Evolutionary conservation across 495 filamentous ascomycete genomes (phyloP).

Genomic region (Neurospora sp.): DNA sequence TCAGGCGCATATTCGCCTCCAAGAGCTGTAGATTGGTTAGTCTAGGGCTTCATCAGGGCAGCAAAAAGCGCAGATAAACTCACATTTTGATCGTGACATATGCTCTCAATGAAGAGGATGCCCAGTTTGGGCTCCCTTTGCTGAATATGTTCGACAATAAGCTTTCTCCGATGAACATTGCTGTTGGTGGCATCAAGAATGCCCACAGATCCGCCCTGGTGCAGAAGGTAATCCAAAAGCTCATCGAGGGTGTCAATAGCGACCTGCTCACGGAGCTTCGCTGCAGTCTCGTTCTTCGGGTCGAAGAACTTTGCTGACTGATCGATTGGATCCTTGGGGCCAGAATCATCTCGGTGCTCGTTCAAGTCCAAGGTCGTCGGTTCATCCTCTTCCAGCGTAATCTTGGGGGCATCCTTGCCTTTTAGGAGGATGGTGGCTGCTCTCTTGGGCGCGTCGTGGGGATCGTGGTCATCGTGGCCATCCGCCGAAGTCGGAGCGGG

Average conservation of each 20-base stretch:
- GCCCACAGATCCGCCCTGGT: constrained; percentile 81
- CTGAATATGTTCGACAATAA: constrained; percentile 73
- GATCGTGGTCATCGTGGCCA: constrained; percentile 18
- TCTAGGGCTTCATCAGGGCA: background rate
- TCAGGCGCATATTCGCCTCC: constrained; percentile 94
- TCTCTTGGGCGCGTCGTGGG: constrained; percentile 28
- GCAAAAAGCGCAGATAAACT: constrained; percentile 7
- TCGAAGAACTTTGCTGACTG: constrained; percentile 94
- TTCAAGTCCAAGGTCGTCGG: constrained; percentile 28
- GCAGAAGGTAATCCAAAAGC: constrained; percentile 74
- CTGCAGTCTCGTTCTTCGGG: constrained; percentile 72
- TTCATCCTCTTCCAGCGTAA: constrained; percentile 18
- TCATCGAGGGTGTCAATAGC: constrained; percentile 90
- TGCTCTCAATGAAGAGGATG: constrained; percentile 87
- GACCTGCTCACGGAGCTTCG: constrained; percentile 78
- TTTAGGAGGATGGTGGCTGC: constrained; percentile 41
- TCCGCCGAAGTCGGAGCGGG: constrained; percentile 14
- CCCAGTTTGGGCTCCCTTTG: constrained; percentile 76
- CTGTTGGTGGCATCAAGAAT: constrained; percentile 97
- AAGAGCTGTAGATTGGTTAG: constrained; percentile 43
- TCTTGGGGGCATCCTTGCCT: constrained; percentile 27
- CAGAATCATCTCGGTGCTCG: background rate
- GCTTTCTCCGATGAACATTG: constrained; percentile 73
- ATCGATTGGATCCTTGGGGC: constrained; percentile 50
- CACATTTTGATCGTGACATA: constrained; percentile 69